phyloP scores from a whole-genome alignment of 768 basidiomycete genomes.

The Termitomyces sp. region DNA sequence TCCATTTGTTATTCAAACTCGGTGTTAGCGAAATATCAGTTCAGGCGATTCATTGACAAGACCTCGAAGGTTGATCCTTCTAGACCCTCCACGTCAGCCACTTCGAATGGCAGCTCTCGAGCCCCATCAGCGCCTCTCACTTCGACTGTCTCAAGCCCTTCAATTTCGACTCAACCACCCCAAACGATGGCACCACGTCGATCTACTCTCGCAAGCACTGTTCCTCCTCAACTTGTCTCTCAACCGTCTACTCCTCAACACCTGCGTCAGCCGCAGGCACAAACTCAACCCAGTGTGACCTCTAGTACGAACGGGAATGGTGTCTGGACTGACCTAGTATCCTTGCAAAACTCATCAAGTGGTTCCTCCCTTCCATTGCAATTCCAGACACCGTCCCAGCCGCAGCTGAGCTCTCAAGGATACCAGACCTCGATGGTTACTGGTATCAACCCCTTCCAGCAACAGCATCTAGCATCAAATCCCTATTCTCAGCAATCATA shows the following conservation, averaged over 20 bases:
- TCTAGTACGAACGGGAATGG: conserved; percentile 26
- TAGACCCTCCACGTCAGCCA: conserved; percentile 29
- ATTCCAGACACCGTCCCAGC: conserved; percentile 23
- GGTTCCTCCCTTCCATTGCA: conserved; percentile 53
- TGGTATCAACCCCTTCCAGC: conserved; percentile 24
- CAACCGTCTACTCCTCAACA: conserved; percentile 12
- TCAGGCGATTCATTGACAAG: conserved; percentile 60
- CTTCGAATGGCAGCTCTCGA: conserved; percentile 7
- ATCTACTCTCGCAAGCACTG: conserved; percentile 15
- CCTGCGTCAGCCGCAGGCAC: conserved; percentile 17
- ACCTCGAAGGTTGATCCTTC: conserved; percentile 45
- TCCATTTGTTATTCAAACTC: conserved; percentile 6
- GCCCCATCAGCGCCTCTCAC: conserved; percentile 21
- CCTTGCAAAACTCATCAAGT: conserved; percentile 38
- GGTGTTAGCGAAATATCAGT: conserved; percentile 73
- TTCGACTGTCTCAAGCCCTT: conserved; percentile 14
- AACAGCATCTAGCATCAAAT: conserved; percentile 21
- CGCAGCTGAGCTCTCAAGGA: conserved; percentile 4
- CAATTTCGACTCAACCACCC: conserved; percentile 1
- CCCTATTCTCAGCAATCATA: conserved; percentile 23
- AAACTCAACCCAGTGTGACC: conserved; percentile 18
- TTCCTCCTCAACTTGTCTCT: background rate
- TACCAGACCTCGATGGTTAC: conserved; percentile 20
- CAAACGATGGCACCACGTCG: conserved; percentile 13
- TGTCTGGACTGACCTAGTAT: conserved; percentile 59